These are phyloP conservation scores for Phoma sp. DNA, from an alignment of 2,329 filamentous ascomycete species.

Conservation along the genomic window DNA sequence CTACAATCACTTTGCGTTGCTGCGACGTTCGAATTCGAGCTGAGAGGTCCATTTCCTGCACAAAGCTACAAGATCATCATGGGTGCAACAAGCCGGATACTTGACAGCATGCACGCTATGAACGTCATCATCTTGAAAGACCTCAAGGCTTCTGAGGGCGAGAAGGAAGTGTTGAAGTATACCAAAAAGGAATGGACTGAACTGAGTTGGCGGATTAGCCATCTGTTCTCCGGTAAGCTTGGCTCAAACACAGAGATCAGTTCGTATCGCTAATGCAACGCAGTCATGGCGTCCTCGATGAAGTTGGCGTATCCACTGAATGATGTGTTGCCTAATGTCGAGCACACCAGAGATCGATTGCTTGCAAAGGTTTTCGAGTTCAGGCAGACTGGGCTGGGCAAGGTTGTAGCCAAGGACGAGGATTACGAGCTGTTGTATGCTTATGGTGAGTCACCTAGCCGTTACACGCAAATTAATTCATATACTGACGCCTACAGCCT, in stretches of 20 bases:
- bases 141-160: conserved; percentile 74
- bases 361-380: conserved; percentile 89
- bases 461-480: background rate
- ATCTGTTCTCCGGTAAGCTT: conserved; percentile 69
- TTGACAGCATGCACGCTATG: conserved; percentile 96
- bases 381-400: conserved; percentile 68
- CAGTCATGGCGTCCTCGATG: conserved; percentile 86
- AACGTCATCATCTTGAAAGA: conserved; percentile 88
- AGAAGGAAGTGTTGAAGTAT: conserved; percentile 78
- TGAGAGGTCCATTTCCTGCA: conserved; percentile 84
- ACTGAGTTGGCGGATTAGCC: conserved; percentile 86
- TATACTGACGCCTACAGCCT: conserved; percentile 49
- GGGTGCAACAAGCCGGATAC: conserved; percentile 78
- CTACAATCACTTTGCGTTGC: conserved; percentile 75
- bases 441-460: conserved; percentile 64
- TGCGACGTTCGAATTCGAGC: conserved; percentile 84
- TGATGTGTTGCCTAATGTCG: conserved; percentile 83
- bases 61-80: conserved; percentile 76
- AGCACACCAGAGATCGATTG: conserved; percentile 78
- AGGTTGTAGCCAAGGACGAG: conserved; percentile 65
- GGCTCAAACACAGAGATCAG: background rate
- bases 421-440: conserved; percentile 94
- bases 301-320: conserved; percentile 94
- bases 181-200: conserved; percentile 80
- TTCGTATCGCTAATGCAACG: conserved; percentile 15